These are phyloP conservation scores for Xylariaceae sp. DNA, from an alignment of 2,329 filamentous ascomycete species.

Conservation along the genomic window DNA sequence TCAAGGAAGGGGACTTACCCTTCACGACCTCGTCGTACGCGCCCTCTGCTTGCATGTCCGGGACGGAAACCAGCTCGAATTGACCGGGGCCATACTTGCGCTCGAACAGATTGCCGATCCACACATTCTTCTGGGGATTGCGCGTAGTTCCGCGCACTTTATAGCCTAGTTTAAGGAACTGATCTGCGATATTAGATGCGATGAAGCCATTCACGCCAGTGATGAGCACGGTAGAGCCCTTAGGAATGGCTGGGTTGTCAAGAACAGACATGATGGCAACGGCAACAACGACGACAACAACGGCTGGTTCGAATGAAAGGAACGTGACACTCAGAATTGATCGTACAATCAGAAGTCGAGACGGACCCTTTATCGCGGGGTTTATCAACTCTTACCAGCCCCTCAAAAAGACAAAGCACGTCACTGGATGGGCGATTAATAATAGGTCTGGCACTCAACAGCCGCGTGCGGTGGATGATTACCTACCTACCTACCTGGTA, in stretches of 20 bases:
- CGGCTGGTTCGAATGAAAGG: no score
- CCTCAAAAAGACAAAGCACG: no score
- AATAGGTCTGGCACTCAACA: no score
- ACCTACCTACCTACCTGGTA: no score
- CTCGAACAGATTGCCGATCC: conserved; percentile 20
- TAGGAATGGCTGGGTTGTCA: conserved; percentile 14
- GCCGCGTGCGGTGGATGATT: no score
- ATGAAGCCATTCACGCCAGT: conserved; percentile 42
- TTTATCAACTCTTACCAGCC: no score
- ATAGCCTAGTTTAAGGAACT: conserved; percentile 39
- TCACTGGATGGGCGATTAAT: no score
- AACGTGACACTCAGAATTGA: no score
- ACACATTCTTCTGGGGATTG: conserved; percentile 15
- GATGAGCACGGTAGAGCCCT: conserved; percentile 37
- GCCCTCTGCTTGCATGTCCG: conserved; percentile 18
- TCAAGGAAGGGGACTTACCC: neutral
- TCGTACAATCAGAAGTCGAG: no score
- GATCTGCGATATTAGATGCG: conserved; percentile 38
- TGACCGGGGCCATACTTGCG: conserved; percentile 20
- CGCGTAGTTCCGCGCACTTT: conserved; percentile 38
- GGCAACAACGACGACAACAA: no score
- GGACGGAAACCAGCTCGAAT: conserved; percentile 20
- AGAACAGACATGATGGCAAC: conserved; percentile 8
- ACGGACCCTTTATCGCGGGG: no score
- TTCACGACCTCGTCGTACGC: conserved; percentile 20